Conservation (phyloP, 1,284 basidiomycete species). For the Apiotrichum montevideense region DNA sequence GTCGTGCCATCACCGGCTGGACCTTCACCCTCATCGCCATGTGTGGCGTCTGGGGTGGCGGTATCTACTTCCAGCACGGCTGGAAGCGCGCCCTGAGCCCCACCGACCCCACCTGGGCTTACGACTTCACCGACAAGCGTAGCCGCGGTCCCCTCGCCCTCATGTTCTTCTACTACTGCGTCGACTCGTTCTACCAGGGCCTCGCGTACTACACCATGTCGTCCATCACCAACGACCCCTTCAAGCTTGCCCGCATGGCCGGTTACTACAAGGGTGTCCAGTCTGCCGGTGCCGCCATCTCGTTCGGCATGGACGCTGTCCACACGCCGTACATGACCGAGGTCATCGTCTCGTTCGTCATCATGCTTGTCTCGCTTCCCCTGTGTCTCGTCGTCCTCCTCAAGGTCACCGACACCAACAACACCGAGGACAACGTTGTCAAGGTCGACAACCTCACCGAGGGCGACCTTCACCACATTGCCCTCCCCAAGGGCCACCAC, state of each 20-base stretch:
- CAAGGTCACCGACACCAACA: conserved; percentile 28
- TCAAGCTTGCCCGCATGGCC: conserved; percentile 41
- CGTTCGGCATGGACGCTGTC: conserved; percentile 53
- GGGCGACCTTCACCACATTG: conserved; percentile 18
- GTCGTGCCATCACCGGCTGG: conserved; percentile 30
- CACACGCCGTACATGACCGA: conserved; percentile 36
- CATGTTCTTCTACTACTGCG: conserved; percentile 34
- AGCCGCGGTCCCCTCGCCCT: conserved; percentile 8
- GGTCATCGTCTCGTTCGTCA: conserved; percentile 31
- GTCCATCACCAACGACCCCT: conserved; percentile 30
- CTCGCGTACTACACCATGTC: conserved; percentile 40
- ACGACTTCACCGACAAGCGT: background rate
- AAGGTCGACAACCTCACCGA: conserved; percentile 30
- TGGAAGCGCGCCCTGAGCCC: conserved; percentile 5
- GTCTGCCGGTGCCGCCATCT: conserved; percentile 47
- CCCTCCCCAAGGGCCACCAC: conserved; percentile 31
- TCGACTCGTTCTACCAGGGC: conserved; percentile 45
- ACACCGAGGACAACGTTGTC: conserved; percentile 22
- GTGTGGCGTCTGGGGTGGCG: conserved; percentile 33
- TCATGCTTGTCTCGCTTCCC: conserved; percentile 34
- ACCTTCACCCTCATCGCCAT: conserved; percentile 24
- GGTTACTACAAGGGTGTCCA: conserved; percentile 46
- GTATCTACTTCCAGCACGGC: conserved; percentile 32
- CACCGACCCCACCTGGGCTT: background rate
- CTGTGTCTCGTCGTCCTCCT: conserved; percentile 29